Evolutionary conservation across 306 rosid species (phyloP), one percentile per base, ranked within the genome.

Genomic region (Potentilla sterilis): DNA sequence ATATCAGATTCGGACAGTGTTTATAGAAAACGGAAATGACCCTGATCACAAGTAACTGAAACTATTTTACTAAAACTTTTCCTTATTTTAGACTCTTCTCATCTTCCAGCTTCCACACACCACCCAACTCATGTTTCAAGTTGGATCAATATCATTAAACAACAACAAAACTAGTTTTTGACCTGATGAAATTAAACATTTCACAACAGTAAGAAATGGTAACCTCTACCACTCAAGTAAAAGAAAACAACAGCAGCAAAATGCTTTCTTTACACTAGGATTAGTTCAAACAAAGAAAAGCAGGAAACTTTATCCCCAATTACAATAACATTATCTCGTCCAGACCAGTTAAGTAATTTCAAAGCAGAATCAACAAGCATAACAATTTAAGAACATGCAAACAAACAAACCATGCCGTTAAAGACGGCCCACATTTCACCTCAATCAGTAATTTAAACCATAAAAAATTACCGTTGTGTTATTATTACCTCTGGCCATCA

Each of bases 401-500:
- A 16, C 46, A 59, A 21, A 19, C 28, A 61, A 61, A 28, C 4
- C 44, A 14, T 5, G 67, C 28, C 28, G 28, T 28, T 28, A 28
- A 28, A 28, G 28, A 28, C 28, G 28, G 28, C 28, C 28, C 28
- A 13, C 59, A 54, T 13, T 9, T 57, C 9, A 8, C 35, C 32
- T 10, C 32, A 37, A 1, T 28, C 28, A 28, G 28, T 28, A 28
- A 28, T 28, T 28, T 28, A 28, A 28, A 28, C 28, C 28, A 28
- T 28, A 28, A 28, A 28, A 28, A 28, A 28, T 28, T 28, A 28
- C 28, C 28, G 28, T 28, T 28, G 28, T 28, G 18, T 16, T 5
- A 52, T 55, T 55, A 55, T 34, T 85, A 95, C 99, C 97, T 92
- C 85, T 90, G 89, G 38, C 92, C 93, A 75, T 92, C 97, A 5